Evolutionary conservation across 768 basidiomycete species (phyloP), one percentile per base, ranked within the genome.

Genomic region (Panaeolus papilionaceus): DNA sequence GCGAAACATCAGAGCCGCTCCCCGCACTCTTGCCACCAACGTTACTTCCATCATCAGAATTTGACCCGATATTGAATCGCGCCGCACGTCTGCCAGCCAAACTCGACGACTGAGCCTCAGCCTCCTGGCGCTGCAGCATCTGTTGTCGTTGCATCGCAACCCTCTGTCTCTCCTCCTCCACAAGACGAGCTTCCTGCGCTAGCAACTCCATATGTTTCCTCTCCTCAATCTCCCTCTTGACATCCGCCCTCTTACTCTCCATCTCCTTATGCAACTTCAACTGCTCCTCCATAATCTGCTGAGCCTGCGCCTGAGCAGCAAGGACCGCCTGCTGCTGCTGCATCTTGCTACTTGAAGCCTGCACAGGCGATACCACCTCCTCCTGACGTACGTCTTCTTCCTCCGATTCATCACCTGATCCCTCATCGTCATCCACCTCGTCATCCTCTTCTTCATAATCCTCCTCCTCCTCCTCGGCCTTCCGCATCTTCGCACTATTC

Each of bases 51-150:
- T 84, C 84, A 64, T 88, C 88, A 44, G 88, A 88, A 67, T 82
- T 80, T 18, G 88, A 89, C 2, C 88, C 89, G 65, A 90, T 84
- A 70, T 88, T 87, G 68, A 90, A 89, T 71, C 79, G 79, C 11
- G 71, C 63, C 1, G 67, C 71, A 0, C 72, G 72, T 61, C 73
- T 71, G 38, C 62, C 9, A 20, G 49, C 54, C 4, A 58, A 18
- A 63, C 42, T 23, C 23, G 38, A n/a, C 54, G 47, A 4, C 20
- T 62, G n/a, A 20, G 38, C 23, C 42, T 62, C 66, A 62, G 47
- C 44, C 20, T 62, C 38, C n/a, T 9, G 38, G 37, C 11, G 38
- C 51, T 14, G 44, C 45, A 47, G 66, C 42, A 38, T n/a, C 16
- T 54, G 62, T 33, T 20, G 63, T 5, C 7, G 33, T 51, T 33